phyloP scores from a whole-genome alignment of 1,139 yeast species.

The Kluyveromyces sp. region DNA sequence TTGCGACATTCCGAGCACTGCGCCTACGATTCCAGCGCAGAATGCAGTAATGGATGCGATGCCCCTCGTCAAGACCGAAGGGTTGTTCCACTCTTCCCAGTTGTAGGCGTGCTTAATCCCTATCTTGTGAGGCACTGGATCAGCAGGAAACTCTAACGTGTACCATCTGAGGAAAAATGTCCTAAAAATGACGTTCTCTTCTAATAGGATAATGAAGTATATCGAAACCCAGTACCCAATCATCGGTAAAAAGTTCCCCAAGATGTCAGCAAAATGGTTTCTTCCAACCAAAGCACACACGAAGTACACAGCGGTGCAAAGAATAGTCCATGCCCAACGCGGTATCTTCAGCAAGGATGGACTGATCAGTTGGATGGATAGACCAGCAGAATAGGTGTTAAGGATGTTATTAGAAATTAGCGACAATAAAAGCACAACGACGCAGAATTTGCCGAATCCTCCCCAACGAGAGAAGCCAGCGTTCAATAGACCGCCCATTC shows the following conservation, averaged over 20 bases:
- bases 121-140: slow-evolving; percentile 5
- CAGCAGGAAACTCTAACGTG: slow-evolving; percentile 44
- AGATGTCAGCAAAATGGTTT: slow-evolving; percentile 62
- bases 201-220: slow-evolving; percentile 63
- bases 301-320: slow-evolving; percentile 57
- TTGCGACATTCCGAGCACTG: slow-evolving; percentile 78
- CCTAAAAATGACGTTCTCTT: slow-evolving; percentile 72
- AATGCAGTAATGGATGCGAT: slow-evolving; percentile 58
- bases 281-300: slow-evolving; percentile 73
- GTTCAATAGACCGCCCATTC: slow-evolving; percentile 73
- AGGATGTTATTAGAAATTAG: slow-evolving; percentile 73
- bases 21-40: slow-evolving; percentile 62
- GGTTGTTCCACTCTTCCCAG: slow-evolving; percentile 63
- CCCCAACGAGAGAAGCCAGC: slow-evolving; percentile 71
- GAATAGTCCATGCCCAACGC: slow-evolving; percentile 70
- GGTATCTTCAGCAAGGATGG: slow-evolving; percentile 57
- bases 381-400: slow-evolving; percentile 79
- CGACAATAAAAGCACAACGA: slow-evolving; percentile 62
- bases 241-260: slow-evolving; percentile 90
- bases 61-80: slow-evolving; percentile 49
- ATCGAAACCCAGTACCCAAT: slow-evolving; percentile 90
- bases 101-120: slow-evolving; percentile 41
- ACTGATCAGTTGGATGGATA: slow-evolving; percentile 60
- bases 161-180: slow-evolving; percentile 43
- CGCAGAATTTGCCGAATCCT: slow-evolving; percentile 69